Evolutionary conservation across 441 rosid species (phyloP), one percentile per base, ranked within the genome.

Genomic region (Erodium moschatum): DNA sequence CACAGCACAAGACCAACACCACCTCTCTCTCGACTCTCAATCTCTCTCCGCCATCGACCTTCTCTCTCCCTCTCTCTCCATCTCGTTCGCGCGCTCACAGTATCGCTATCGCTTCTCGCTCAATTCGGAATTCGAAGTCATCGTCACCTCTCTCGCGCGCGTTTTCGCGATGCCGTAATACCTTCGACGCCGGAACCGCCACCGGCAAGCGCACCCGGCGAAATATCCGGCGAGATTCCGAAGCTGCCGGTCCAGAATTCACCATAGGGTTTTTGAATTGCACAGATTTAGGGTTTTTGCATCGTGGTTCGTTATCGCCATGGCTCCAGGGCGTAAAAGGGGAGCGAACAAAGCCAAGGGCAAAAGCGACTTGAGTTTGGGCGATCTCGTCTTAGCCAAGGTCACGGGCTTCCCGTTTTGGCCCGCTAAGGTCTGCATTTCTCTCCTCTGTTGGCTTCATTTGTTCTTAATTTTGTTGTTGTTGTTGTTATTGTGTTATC

Each of bases 351-450:
- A 89, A 74, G 79, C 79, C 9, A 87, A 81, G 70, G 82, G 76
- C 15, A 87, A 88, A 80, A 83, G 80, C 67, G 84, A 85, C 73
- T 85, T 96, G 83, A 81, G 89, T 72, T 69, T 90, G 76, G 99
- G 97, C 77, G 98, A 95, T 95, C 97, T 90, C 66, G 97, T 95
- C 67, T 95, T 92, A 48, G 97, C 99, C 73, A 95, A 89, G 82
- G 98, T 95, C 81, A 90, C 92, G 86, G 99, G 99, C 20, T 88
- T 85, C 79, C 99, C 97, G 72, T 81, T 85, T 81, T 95, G 99
- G 99, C 99, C 98, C 81, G 99, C 99, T 65, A 87, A 89, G 96
- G 99, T 95, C 44, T 33, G 64, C 38, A 5, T 5, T 33, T 5
- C 4, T 33, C 38, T 33, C 38, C 38, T 33, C 6, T 5, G 38